A percentile compares a stretch with the other conserved stretches of the same genome.
phyloP scores from a whole-genome alignment of 176 grass and related monocot genomes.

The Pontederia paniculata region DNA sequence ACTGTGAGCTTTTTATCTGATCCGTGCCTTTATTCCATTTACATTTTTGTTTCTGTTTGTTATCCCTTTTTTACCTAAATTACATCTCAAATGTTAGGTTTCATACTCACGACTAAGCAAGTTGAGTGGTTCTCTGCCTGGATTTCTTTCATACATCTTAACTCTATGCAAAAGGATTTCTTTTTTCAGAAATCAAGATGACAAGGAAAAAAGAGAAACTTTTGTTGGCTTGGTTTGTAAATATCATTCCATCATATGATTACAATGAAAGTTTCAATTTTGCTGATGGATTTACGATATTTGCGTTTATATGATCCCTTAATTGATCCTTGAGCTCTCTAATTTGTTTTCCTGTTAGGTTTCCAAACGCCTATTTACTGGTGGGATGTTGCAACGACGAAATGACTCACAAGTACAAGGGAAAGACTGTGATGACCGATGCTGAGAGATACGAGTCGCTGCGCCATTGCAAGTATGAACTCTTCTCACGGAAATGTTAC shows the following conservation, averaged over 20 bases:
- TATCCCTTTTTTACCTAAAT: background rate
- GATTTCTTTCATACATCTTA: too few species aligned
- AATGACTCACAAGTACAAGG: constrained; percentile 18
- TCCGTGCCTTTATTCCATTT: background rate
- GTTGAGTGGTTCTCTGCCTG: too few species aligned
- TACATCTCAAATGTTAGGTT: too few species aligned
- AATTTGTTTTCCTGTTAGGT: constrained; percentile 2
- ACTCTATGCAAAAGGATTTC: too few species aligned
- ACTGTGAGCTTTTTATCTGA: constrained; percentile 25
- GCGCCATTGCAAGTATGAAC: constrained; percentile 18
- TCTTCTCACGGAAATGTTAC: background rate
- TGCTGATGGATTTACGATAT: background rate
- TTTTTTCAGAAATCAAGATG: too few species aligned
- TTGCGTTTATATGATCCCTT: too few species aligned
- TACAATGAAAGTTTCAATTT: too few species aligned
- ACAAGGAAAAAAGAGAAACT: too few species aligned
- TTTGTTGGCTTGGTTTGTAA: too few species aligned
- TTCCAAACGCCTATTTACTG: constrained; percentile 16
- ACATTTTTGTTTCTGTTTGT: background rate
- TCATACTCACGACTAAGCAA: too few species aligned
- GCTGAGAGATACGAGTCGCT: constrained; percentile 18
- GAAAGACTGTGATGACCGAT: constrained; percentile 22
- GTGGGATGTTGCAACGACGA: constrained; percentile 20
- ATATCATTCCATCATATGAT: too few species aligned
- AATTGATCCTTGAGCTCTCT: background rate